phyloP scores from a whole-genome alignment of 805 yeast genomes.

The Candida ipomoeae region DNA sequence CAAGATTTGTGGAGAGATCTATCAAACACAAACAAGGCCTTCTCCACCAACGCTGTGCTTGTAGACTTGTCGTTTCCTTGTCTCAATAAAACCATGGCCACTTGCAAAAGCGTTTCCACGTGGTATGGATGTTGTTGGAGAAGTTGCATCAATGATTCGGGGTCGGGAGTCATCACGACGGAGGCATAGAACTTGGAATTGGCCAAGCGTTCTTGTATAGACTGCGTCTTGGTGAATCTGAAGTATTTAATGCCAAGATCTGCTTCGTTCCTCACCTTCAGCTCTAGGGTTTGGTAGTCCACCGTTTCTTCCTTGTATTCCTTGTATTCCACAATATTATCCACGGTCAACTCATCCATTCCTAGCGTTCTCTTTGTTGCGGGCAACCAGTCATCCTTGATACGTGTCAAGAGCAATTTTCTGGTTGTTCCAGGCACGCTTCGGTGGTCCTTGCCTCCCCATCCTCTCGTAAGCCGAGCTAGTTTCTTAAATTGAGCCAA shows the following conservation, averaged over 20 bases:
- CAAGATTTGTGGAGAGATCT: slow-evolving; percentile 62
- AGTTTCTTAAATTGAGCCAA: slow-evolving; percentile 57
- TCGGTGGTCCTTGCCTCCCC: slow-evolving; percentile 79
- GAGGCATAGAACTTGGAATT: slow-evolving; percentile 56
- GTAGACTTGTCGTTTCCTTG: slow-evolving; percentile 70
- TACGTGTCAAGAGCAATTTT: slow-evolving; percentile 63
- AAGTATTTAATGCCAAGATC: slow-evolving; percentile 51
- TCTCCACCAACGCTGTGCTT: slow-evolving; percentile 69
- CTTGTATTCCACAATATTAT: slow-evolving; percentile 34
- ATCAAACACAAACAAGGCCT: slow-evolving; percentile 76
- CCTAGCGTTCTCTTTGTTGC: slow-evolving; percentile 54
- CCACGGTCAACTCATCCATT: slow-evolving; percentile 50
- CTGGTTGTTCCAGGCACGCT: slow-evolving; percentile 71
- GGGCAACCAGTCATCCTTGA: slow-evolving; percentile 80
- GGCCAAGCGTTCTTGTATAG: slow-evolving; percentile 33
- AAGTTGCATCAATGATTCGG: slow-evolving; percentile 60
- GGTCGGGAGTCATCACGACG: slow-evolving; percentile 72
- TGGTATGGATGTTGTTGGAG: slow-evolving; percentile 68
- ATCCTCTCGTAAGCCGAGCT: slow-evolving; percentile 62
- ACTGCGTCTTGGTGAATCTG: slow-evolving; percentile 43
- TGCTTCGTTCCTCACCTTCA: slow-evolving; percentile 30
- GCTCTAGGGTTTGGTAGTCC: slow-evolving; percentile 24
- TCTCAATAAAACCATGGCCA: slow-evolving; percentile 65
- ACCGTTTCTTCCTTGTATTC: slow-evolving; percentile 33
- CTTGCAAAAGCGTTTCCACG: slow-evolving; percentile 73